These are phyloP conservation scores for Aspergillus sojae DNA, from an alignment of 2,329 filamentous ascomycete genomes.

Conservation along the genomic window DNA sequence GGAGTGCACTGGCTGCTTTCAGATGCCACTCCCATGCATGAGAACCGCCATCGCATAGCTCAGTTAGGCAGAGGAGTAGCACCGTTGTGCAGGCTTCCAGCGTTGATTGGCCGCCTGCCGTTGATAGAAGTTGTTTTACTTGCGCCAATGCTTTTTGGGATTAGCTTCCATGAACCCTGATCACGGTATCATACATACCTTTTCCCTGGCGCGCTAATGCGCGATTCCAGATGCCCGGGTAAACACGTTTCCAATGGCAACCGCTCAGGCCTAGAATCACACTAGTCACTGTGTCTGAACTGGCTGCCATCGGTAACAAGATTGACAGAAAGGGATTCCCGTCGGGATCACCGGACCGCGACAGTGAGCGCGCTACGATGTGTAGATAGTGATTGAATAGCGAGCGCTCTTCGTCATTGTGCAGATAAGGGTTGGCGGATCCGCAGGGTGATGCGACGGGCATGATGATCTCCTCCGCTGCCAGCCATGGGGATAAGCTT, in stretches of 20 bases:
- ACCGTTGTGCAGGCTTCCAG: slow-evolving; percentile 46
- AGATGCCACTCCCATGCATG: slow-evolving; percentile 49
- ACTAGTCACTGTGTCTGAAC: slow-evolving; percentile 30
- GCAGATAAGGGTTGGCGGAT: slow-evolving; percentile 25
- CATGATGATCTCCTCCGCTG: slow-evolving; percentile 8
- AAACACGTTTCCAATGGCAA: slow-evolving; percentile 32
- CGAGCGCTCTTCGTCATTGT: slow-evolving; percentile 29
- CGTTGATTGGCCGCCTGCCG: slow-evolving; percentile 31
- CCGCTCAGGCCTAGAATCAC: slow-evolving; percentile 31
- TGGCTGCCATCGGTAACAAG: slow-evolving; percentile 29
- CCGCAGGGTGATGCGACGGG: slow-evolving; percentile 15
- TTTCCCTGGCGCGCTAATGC: slow-evolving; percentile 29
- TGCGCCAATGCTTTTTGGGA: slow-evolving; percentile 24
- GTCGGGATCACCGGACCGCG: slow-evolving; percentile 23
- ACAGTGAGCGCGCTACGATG: slow-evolving; percentile 28
- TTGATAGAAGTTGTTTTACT: slow-evolving; percentile 24
- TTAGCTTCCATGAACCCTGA: not conserved
- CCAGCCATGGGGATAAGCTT: slow-evolving; percentile 17
- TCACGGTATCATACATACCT: slow-evolving; percentile 17
- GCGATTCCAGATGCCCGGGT: slow-evolving; percentile 30
- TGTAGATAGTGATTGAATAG: slow-evolving; percentile 35
- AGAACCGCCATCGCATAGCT: slow-evolving; percentile 48
- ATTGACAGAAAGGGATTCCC: slow-evolving; percentile 30
- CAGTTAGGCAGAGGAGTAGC: slow-evolving; percentile 48
- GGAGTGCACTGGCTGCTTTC: slow-evolving; percentile 45